Evolutionary conservation across 768 basidiomycete species (phyloP).

Genomic region (Tephrocybe sp.): DNA sequence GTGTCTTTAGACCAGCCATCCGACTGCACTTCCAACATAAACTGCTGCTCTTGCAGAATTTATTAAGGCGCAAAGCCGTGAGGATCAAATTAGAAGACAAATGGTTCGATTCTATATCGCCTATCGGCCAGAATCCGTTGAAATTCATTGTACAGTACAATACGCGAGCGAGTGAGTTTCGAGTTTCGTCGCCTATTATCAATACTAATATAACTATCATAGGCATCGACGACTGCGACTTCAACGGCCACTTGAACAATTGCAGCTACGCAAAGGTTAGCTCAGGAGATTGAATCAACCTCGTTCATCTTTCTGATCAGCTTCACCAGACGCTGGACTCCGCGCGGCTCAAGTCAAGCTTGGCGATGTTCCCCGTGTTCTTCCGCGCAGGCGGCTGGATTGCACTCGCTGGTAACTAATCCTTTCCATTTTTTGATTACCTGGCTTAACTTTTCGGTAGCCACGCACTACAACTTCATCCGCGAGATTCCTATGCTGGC

Average conservation of each 20-base stretch:
- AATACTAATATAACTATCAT: neutral
- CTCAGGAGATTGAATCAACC: neutral
- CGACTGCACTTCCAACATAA: slow-evolving; percentile 30
- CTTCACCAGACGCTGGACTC: slow-evolving; percentile 41
- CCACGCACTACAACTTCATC: slow-evolving; percentile 67
- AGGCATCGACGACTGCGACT: slow-evolving; percentile 76
- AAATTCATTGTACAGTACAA: slow-evolving; percentile 38
- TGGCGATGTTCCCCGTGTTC: slow-evolving; percentile 56
- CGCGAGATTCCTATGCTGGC: slow-evolving; percentile 68
- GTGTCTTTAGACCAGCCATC: slow-evolving; percentile 52
- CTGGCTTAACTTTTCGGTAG: slow-evolving; percentile 29
- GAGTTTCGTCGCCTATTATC: neutral
- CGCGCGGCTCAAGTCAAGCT: slow-evolving; percentile 46
- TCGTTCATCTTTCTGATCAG: neutral
- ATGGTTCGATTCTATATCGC: slow-evolving; percentile 50
- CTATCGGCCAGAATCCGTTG: slow-evolving; percentile 60
- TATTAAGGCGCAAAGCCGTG: slow-evolving; percentile 34
- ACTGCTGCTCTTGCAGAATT: slow-evolving; percentile 32
- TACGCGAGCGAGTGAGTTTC: slow-evolving; percentile 58
- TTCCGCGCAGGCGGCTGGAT: slow-evolving; percentile 62
- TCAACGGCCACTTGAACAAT: slow-evolving; percentile 76
- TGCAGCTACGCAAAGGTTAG: slow-evolving; percentile 75
- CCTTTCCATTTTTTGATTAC: slow-evolving; percentile 23
- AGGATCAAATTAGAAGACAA: slow-evolving; percentile 33
- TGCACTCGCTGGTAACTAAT: slow-evolving; percentile 51